phyloP scores from a whole-genome alignment of 2,329 filamentous ascomycete species.

The Diaporthe ampelina region DNA sequence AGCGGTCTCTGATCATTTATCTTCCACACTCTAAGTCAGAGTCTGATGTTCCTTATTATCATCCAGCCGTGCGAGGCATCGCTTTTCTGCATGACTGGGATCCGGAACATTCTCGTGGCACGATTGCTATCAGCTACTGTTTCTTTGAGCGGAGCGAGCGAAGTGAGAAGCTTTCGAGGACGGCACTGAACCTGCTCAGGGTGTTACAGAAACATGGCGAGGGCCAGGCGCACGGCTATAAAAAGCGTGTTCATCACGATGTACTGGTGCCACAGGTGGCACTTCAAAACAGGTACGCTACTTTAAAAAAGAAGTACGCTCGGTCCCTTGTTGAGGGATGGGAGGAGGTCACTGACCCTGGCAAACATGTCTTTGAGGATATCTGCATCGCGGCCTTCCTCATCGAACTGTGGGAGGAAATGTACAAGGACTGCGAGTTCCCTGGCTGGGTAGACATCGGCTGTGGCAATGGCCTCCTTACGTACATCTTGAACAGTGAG shows the following conservation, averaged over 20 bases:
- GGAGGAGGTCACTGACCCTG: conserved; percentile 88
- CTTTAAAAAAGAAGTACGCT: conserved; percentile 85
- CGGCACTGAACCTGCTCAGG: conserved; percentile 76
- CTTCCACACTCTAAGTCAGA: conserved; percentile 77
- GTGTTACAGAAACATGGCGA: conserved; percentile 81
- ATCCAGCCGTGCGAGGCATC: conserved; percentile 81
- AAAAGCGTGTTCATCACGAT: conserved; percentile 89
- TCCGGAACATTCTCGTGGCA: conserved; percentile 56
- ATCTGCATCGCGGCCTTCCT: conserved; percentile 91
- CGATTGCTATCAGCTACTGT: conserved; percentile 72
- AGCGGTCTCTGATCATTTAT: conserved; percentile 77
- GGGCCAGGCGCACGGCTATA: conserved; percentile 75
- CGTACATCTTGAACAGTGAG: conserved; percentile 84
- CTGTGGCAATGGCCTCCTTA: conserved; percentile 93
- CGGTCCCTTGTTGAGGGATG: conserved; percentile 78
- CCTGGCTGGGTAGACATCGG: conserved; percentile 96
- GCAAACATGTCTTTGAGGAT: conserved; percentile 96
- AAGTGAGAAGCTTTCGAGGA: conserved; percentile 70
- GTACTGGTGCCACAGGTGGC: conserved; percentile 80
- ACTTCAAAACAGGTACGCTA: conserved; percentile 86
- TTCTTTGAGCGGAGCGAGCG: conserved; percentile 59
- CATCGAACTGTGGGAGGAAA: conserved; percentile 89
- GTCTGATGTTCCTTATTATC: conserved; percentile 85
- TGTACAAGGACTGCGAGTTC: conserved; percentile 77
- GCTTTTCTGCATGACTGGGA: conserved; percentile 82